Percentiles rank a stretch among this genome's conserved stretches.
phyloP scores from a whole-genome alignment of 1,139 yeast species.

The Keqinozyma sinolaborantium region DNA sequence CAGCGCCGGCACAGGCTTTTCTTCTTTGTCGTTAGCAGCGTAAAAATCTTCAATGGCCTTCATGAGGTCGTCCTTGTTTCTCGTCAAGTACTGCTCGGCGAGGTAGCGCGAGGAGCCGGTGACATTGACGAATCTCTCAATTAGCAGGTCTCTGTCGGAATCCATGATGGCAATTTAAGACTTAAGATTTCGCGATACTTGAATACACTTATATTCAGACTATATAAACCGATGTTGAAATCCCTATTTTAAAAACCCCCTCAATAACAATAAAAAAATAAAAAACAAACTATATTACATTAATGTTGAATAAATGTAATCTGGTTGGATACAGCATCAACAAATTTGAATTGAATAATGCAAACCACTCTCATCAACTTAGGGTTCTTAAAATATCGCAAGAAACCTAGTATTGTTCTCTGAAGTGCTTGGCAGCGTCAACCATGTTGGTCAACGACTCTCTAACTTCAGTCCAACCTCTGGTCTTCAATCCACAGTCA shows the following conservation, averaged over 20 bases:
- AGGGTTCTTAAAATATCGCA: constrained; percentile 14
- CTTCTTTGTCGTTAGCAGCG: constrained; percentile 18
- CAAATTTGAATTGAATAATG: constrained; percentile 34
- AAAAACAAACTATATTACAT: constrained; percentile 39
- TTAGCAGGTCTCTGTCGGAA: constrained; percentile 11
- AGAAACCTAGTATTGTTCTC: constrained; percentile 47
- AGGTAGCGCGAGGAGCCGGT: constrained; percentile 34
- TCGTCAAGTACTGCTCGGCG: constrained; percentile 41
- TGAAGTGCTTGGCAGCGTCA: constrained; percentile 95
- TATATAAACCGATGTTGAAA: constrained; percentile 48
- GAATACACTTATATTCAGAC: too few relatives aligned
- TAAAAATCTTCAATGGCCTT: constrained; percentile 44
- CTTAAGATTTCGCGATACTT: too few relatives aligned
- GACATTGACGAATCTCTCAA: constrained; percentile 51
- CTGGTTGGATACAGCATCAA: constrained; percentile 37
- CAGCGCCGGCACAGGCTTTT: constrained; percentile 1
- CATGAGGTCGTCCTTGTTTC: constrained; percentile 35
- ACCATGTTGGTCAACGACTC: constrained; percentile 96
- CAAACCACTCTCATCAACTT: constrained; percentile 14
- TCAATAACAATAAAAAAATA: constrained; percentile 17
- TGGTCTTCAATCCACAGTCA: constrained; percentile 99
- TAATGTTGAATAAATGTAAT: constrained; percentile 69
- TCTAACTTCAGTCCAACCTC: constrained; percentile 89
- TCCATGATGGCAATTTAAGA: constrained; percentile 7
- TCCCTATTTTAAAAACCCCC: constrained; percentile 46